Base-by-base conservation (phyloP, 768 basidiomycete species). In the Suillus sp. region DNA sequence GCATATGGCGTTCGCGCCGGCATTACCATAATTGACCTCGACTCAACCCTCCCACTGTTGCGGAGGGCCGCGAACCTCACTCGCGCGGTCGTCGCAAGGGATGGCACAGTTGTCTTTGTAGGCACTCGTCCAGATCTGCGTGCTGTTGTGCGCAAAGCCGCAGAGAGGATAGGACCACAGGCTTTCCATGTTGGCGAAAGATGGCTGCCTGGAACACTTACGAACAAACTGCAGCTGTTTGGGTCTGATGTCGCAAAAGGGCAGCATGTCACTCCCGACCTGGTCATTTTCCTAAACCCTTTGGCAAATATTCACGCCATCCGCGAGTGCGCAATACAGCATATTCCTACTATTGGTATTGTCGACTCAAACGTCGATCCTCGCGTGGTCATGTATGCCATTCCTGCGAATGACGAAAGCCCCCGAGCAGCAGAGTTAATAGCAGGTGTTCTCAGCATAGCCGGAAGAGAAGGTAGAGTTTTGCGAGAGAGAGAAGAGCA, bases 321-420 rank as follows among this genome's bases (percentile, higher is more conserved):
- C 70, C 87, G 91, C 60, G 97, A 99, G 79, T 96, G 94, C 70
- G 93, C 94, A 18, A 81, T 88, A 61, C 84, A 90, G 65, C 90
- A 96, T 71, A 85, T 99, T 62, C 97, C 97, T 0, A 99, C 97
- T 1, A 88, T 99, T 64, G 97, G 90, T 38, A 88, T 99, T 64
- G 86, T 96, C 60, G 97, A 99, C 77, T 93, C 95, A 25, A 95
- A 99, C 73, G 91, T 88, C 48, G 97, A 99, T 78, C 97, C 97
- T 6, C 88, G 97, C 30, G 83, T 95, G 43, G 96, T 99, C 65
- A 97, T 98, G 84, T 99, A 97, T 75, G 91, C 97, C 48, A 98
- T 99, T 71, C 96, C 95, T 0, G 95, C 93, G n/a, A 99, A 99
- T 75, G 94, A 96, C 78, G 97, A 99, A 78, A 94, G 87, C 71